Evolutionary conservation across 139 green algal genomes (phyloP), one percentile per base, ranked within the genome.

Genomic region (Coelastrella sp.): DNA sequence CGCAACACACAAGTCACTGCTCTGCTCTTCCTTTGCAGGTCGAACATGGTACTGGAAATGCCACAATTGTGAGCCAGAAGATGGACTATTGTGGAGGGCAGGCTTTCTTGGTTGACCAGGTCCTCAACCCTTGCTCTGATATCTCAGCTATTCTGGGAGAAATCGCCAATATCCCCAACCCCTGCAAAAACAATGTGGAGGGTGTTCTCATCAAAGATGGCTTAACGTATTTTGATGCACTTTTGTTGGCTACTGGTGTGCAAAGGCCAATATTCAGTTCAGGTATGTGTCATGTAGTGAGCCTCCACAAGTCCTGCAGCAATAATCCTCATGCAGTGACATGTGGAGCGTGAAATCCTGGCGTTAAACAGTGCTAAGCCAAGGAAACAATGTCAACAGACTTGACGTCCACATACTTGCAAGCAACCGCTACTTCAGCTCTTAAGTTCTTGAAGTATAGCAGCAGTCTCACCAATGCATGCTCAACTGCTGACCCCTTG

Each of bases 131-230:
- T 17, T 90, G 85, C 59, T 61, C 66, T 57, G 87, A 91, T 63
- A 86, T 91, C 27, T 35, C 76, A 6, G 87, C 87, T 7, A 68
- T 91, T 70, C 86, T 91, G 87, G 87, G 59, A 8, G 80, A 91
- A 70, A 68, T 91, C n/a, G 81, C 81, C 35, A 91, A 88, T 25
- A 85, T 91, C 61, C 88, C 80, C 80, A 84, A 56, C 80, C 88
- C 88, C 49, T 91, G 88, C 88, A 83, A 78, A 15, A 91, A 25
- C 81, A 91, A 91, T 27, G 88, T 91, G 68, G 88, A 91, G 81
- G 68, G 58, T 22, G 81, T 78, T 8, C 72, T 91, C 20, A 60
- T 85, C 58, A 60, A 80, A 35, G 70, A 88, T 27, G 70, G 68
- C n/a, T 72, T 91, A 1, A 85, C 57, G 15, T 89, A 91, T 68